Percentiles rank a stretch among this genome's conserved stretches.
Evolutionary conservation across 306 rosid genomes (phyloP).

Genomic region (Quercus robur): DNA sequence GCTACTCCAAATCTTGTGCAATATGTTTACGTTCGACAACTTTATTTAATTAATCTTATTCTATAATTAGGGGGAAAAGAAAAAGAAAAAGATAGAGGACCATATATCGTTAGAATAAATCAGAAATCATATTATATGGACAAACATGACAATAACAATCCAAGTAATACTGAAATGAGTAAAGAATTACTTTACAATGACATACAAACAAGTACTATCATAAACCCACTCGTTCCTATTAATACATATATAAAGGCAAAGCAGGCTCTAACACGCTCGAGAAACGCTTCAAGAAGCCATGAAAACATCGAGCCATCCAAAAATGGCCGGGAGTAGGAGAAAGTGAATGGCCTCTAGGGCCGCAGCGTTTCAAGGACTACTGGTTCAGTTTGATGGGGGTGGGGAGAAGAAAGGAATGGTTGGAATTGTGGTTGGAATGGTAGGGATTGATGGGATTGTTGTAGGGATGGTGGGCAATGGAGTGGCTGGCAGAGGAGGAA

Average conservation of each 20-base stretch:
- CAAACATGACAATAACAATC: background rate
- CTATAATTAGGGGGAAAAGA: too few relatives aligned
- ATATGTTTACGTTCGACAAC: too few relatives aligned
- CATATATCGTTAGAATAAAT: background rate
- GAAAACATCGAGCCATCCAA: background rate
- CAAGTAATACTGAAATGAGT: background rate
- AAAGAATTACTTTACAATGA: background rate
- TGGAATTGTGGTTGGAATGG: slow-evolving; percentile 18
- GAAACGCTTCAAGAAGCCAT: background rate
- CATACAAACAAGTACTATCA: too few relatives aligned
- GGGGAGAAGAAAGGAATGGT: slow-evolving; percentile 14
- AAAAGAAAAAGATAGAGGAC: background rate
- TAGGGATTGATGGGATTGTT: slow-evolving; percentile 6
- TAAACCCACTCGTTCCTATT: too few relatives aligned
- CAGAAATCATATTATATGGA: background rate
- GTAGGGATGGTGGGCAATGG: slow-evolving; percentile 15
- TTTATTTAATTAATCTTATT: too few relatives aligned
- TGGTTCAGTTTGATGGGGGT: slow-evolving; percentile 23
- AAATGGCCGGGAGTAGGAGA: background rate
- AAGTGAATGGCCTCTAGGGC: background rate
- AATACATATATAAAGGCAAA: background rate
- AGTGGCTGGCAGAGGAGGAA: slow-evolving; percentile 24
- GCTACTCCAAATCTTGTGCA: too few relatives aligned
- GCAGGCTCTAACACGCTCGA: background rate
- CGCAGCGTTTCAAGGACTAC: background rate